Percentiles rank a stretch among this genome's conserved stretches.
Evolutionary conservation across 208 protist species (phyloP).

Genomic region (Acanthamoeba royreba): DNA sequence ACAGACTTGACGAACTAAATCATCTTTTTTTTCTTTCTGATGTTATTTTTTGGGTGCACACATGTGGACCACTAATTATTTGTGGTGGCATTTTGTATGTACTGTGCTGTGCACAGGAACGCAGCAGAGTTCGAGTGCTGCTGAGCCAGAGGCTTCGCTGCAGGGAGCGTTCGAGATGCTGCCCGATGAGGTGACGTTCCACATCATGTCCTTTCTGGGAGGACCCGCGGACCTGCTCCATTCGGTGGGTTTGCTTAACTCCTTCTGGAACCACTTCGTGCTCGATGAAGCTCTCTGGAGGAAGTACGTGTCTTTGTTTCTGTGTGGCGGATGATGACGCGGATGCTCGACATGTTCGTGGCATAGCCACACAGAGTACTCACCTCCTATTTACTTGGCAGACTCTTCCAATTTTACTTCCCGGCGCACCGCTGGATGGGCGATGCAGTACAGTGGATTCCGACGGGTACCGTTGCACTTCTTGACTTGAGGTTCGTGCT

Average conservation of each 20-base stretch:
- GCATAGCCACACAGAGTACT: too few species aligned
- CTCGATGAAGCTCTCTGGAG: not conserved
- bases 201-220: conserved; percentile 7
- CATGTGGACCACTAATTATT: too few species aligned
- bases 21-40: too few species aligned
- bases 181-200: conserved; percentile 5
- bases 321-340: not conserved
- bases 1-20: too few species aligned
- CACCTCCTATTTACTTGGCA: not conserved
- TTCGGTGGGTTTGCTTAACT: conserved; percentile 4
- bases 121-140: too few species aligned
- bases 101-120: too few species aligned
- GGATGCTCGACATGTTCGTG: not conserved
- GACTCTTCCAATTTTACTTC: conserved; percentile 16
- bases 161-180: not conserved
- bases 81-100: too few species aligned
- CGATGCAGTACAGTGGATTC: not conserved
- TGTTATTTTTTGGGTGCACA: too few species aligned
- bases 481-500: too few species aligned
- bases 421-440: not conserved
- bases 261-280: not conserved
- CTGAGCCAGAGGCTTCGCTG: not conserved
- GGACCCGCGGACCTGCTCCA: not conserved
- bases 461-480: too few species aligned
- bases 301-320: not conserved